These are phyloP conservation scores for Hypsizygus marmoreus DNA, from an alignment of 768 basidiomycete species.

Conservation along the genomic window DNA sequence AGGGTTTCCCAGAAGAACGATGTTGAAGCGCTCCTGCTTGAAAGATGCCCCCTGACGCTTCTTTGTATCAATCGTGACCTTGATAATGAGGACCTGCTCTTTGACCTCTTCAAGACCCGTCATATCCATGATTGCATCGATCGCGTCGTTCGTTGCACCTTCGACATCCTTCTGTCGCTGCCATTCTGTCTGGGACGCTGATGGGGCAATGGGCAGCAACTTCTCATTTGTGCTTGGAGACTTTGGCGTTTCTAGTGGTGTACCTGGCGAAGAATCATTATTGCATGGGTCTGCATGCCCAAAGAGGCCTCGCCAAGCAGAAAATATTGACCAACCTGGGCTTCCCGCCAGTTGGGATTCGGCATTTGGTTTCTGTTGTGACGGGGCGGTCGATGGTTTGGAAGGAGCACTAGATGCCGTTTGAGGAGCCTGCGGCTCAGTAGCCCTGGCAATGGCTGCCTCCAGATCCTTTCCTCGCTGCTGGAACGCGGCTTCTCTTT, in stretches of 20 bases:
- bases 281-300: too few relatives aligned
- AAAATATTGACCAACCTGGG: too few relatives aligned
- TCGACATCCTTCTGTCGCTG: conserved; percentile 55
- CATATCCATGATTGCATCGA: conserved; percentile 71
- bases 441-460: conserved; percentile 17
- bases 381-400: too few relatives aligned
- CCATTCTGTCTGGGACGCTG: conserved; percentile 53
- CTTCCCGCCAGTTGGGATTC: too few relatives aligned
- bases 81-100: conserved; percentile 55
- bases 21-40: conserved; percentile 61
- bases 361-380: too few relatives aligned
- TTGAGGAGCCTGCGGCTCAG: conserved; percentile 1
- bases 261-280: too few relatives aligned
- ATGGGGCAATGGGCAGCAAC: conserved; percentile 23
- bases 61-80: conserved; percentile 56
- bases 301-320: too few relatives aligned
- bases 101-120: conserved; percentile 72
- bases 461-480: conserved; percentile 52
- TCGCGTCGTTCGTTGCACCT: conserved; percentile 50
- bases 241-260: too few relatives aligned
- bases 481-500: conserved; percentile 34
- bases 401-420: background rate
- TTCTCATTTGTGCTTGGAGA: too few relatives aligned
- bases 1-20: conserved; percentile 67
- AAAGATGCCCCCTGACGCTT: conserved; percentile 55